Percentiles rank a stretch among this genome's conserved stretches.
These are phyloP conservation scores for Serpula lacrymans DNA, from an alignment of 768 basidiomycete genomes.

Conservation along the genomic window DNA sequence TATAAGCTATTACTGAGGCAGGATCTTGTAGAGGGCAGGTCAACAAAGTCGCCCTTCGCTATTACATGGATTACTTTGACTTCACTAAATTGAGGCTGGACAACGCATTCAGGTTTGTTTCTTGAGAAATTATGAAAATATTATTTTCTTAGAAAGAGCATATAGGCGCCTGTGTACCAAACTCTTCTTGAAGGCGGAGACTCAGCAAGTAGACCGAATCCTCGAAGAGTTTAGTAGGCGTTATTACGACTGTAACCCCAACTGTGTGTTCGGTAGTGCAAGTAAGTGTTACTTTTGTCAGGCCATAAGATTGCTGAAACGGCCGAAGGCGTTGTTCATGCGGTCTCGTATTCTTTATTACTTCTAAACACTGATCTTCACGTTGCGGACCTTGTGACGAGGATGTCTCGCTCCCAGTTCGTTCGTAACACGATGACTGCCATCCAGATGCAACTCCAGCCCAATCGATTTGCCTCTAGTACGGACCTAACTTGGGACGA, in stretches of 20 bases:
- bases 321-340: conserved; percentile 82
- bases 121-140: too few relatives aligned
- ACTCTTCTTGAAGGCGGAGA: conserved; percentile 91
- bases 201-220: conserved; percentile 97
- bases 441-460: conserved; percentile 75
- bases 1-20: conserved; percentile 2
- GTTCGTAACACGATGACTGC: conserved; percentile 87
- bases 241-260: conserved; percentile 90
- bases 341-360: conserved; percentile 87
- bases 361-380: conserved; percentile 97
- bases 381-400: conserved; percentile 81
- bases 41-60: conserved; percentile 69
- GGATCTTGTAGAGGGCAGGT: conserved; percentile 54
- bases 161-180: conserved; percentile 83
- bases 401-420: conserved; percentile 93
- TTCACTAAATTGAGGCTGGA: conserved; percentile 81
- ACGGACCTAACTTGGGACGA: conserved; percentile 70
- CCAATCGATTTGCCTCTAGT: conserved; percentile 50
- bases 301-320: conserved; percentile 5
- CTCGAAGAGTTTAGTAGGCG: conserved; percentile 86
- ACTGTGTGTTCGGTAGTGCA: conserved; percentile 74
- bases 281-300: conserved; percentile 47
- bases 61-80: conserved; percentile 89
- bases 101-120: conserved; percentile 76
- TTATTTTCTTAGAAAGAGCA: background rate